These are phyloP conservation scores for Ceratocystis destructans DNA, from an alignment of 2,329 filamentous ascomycete genomes.

Conservation along the genomic window DNA sequence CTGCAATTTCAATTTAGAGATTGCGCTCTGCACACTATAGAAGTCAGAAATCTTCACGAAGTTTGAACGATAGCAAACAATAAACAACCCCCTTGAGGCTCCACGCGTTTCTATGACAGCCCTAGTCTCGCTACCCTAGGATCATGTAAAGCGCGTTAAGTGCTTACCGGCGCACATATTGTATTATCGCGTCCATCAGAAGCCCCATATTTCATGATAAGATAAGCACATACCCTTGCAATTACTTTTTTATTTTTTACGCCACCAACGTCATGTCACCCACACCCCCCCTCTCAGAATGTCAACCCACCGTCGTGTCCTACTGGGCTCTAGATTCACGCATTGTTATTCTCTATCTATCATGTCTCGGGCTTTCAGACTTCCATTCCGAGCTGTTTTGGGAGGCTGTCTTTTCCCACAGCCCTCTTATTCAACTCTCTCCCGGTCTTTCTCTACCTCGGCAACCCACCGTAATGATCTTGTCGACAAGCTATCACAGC, in stretches of 20 bases:
- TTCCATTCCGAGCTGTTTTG: not conserved
- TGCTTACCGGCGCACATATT: not conserved
- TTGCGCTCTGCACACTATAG: not conserved
- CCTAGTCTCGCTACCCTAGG: not conserved
- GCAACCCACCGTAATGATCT: not conserved
- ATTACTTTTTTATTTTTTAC: not conserved
- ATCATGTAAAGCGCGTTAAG: slow-evolving; percentile 1
- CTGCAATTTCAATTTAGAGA: no score
- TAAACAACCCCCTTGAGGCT: not conserved
- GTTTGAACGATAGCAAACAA: not conserved
- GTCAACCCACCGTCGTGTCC: no score
- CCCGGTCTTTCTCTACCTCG: not conserved
- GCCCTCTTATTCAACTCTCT: not conserved
- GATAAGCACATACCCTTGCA: not conserved
- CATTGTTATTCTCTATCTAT: not conserved
- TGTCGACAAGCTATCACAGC: not conserved
- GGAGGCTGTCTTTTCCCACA: not conserved
- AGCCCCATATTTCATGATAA: not conserved
- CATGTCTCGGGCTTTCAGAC: not conserved
- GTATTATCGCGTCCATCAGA: not conserved
- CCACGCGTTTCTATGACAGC: not conserved
- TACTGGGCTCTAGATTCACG: not conserved
- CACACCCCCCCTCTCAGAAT: not conserved
- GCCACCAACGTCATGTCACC: not conserved
- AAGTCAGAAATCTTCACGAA: not conserved